Percentiles rank a stretch among this genome's conserved stretches.
phyloP scores from a whole-genome alignment of 2,329 filamentous ascomycete species.

The Sporothrix schenckii region DNA sequence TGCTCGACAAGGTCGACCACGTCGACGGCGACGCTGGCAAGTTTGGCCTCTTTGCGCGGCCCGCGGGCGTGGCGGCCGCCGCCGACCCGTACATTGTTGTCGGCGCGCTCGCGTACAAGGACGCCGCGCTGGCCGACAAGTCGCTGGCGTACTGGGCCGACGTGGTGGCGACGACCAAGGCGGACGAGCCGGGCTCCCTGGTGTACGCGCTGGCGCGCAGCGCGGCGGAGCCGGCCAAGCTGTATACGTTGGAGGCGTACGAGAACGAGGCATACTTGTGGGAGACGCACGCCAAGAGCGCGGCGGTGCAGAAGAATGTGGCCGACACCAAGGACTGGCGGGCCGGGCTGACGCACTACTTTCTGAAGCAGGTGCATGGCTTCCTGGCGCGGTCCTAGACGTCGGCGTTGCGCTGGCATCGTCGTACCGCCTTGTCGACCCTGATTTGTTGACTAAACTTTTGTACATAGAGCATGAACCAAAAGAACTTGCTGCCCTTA shows the following conservation, averaged over 20 bases:
- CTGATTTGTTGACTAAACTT: background rate
- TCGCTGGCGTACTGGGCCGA: constrained; percentile 40
- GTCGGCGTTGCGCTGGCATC: no score
- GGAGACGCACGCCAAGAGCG: constrained; percentile 40
- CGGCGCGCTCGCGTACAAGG: constrained; percentile 40
- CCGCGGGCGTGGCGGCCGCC: constrained; percentile 25
- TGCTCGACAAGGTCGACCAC: constrained; percentile 36
- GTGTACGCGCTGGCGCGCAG: constrained; percentile 39
- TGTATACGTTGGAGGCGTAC: constrained; percentile 40
- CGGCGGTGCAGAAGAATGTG: constrained; percentile 39
- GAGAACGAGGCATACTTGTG: constrained; percentile 39
- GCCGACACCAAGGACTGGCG: constrained; percentile 38
- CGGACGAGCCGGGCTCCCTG: constrained; percentile 38
- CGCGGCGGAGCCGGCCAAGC: constrained; percentile 34
- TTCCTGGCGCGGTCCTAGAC: constrained; percentile 33
- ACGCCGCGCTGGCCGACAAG: constrained; percentile 35
- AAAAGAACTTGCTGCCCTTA: no score
- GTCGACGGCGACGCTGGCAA: no score
- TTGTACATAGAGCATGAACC: background rate
- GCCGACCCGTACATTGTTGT: constrained; percentile 39
- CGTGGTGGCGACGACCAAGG: constrained; percentile 37
- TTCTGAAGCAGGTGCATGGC: constrained; percentile 38
- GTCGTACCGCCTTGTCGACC: no score
- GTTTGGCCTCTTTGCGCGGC: constrained; percentile 36
- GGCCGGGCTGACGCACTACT: constrained; percentile 37